phyloP scores from a whole-genome alignment of 2,329 filamentous ascomycete genomes.

The Cytospora schulzeri region DNA sequence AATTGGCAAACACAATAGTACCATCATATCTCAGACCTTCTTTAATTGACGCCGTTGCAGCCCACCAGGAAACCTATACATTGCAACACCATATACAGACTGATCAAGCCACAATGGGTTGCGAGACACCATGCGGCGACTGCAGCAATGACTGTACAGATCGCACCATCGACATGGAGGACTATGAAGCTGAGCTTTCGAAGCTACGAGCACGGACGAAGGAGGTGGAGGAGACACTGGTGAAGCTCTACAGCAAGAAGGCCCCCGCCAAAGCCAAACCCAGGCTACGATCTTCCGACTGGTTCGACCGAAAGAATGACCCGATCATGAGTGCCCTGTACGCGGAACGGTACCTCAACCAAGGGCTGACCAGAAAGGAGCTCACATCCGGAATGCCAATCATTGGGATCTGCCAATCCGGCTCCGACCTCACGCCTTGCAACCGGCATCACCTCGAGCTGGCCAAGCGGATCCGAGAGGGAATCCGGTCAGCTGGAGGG shows the following conservation, averaged over 20 bases:
- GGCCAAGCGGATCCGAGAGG: conserved; percentile 52
- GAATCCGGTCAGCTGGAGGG: conserved; percentile 50
- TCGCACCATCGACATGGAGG: conserved; percentile 32
- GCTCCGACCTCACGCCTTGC: conserved; percentile 52
- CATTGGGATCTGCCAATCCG: conserved; percentile 55
- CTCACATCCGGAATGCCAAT: conserved; percentile 52
- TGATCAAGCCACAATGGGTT: conserved; percentile 13
- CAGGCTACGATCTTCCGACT: conserved; percentile 43
- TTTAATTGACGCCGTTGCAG: neutral
- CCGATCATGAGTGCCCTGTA: conserved; percentile 41
- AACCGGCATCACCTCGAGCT: conserved; percentile 53
- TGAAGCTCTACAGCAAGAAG: conserved; percentile 14
- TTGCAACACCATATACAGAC: neutral
- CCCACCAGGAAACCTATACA: neutral
- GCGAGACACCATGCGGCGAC: conserved; percentile 19
- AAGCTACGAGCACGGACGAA: conserved; percentile 30
- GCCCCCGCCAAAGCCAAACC: conserved; percentile 4
- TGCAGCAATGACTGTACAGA: conserved; percentile 22
- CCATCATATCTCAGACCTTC: neutral
- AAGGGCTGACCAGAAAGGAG: conserved; percentile 51
- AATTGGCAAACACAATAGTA: neutral
- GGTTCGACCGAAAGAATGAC: conserved; percentile 47
- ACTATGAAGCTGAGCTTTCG: conserved; percentile 32
- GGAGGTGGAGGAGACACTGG: conserved; percentile 32
- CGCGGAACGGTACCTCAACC: conserved; percentile 54